phyloP scores from a whole-genome alignment of 1,139 yeast genomes.

The Candida gigantensis region DNA sequence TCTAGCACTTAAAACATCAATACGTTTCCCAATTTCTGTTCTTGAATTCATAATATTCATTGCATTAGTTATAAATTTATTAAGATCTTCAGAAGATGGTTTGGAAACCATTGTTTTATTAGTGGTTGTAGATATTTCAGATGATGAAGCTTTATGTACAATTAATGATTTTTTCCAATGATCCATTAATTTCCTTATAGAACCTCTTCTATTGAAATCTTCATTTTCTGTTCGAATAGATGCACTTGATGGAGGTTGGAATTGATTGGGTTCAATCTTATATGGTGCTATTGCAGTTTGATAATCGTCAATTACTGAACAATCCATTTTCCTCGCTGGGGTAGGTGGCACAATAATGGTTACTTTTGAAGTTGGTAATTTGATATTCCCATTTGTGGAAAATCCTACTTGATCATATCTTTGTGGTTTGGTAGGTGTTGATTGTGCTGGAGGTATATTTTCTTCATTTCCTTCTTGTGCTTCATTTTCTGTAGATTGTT shows the following conservation, averaged over 20 bases:
- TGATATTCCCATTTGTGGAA: slow-evolving; percentile 50
- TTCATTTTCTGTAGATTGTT: slow-evolving; percentile 3
- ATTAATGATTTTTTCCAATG: slow-evolving; percentile 39
- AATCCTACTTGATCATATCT: slow-evolving; percentile 34
- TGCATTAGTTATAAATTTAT: slow-evolving; percentile 13
- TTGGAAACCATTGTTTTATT: not conserved
- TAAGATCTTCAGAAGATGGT: slow-evolving; percentile 14
- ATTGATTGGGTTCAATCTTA: not conserved
- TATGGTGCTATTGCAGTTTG: slow-evolving; percentile 6
- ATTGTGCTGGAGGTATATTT: slow-evolving; percentile 8
- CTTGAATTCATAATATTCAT: slow-evolving; percentile 16
- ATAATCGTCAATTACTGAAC: slow-evolving; percentile 10
- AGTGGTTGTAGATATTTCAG: not conserved
- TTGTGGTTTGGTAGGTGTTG: slow-evolving; percentile 24
- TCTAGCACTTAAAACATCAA: slow-evolving; percentile 78
- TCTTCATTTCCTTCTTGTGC: slow-evolving; percentile 11
- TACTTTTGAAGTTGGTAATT: slow-evolving; percentile 50
- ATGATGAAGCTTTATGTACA: slow-evolving; percentile 5
- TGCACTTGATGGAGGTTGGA: slow-evolving; percentile 12
- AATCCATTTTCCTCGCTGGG: slow-evolving; percentile 65
- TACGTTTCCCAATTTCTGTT: slow-evolving; percentile 41
- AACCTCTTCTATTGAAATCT: slow-evolving; percentile 31
- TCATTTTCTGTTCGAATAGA: slow-evolving; percentile 9
- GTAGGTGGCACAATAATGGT: slow-evolving; percentile 59
- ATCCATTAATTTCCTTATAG: slow-evolving; percentile 42